A percentile compares a stretch with the other conserved stretches of the same genome.
Conservation (phyloP, 441 rosid species). For the Corymbia calophylla region DNA sequence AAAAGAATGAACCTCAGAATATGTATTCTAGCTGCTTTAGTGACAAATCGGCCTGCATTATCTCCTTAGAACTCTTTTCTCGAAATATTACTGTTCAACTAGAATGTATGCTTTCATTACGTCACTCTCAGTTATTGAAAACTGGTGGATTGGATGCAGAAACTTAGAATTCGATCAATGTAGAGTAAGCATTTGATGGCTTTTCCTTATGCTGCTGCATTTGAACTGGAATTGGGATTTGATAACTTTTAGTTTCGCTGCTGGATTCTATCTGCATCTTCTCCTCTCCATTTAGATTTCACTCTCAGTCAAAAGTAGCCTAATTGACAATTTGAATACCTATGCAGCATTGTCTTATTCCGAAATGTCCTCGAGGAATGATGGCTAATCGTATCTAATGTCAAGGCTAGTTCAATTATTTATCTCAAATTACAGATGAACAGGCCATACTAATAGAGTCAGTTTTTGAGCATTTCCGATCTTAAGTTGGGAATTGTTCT, state of each 20-base stretch:
- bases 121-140: not conserved
- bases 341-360: not conserved
- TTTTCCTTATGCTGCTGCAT: not conserved
- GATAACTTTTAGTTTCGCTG: not conserved
- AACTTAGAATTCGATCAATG: not conserved
- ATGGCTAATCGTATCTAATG: not conserved
- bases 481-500: not conserved
- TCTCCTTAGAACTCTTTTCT: not conserved
- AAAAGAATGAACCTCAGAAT: not conserved
- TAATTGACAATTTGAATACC: not conserved
- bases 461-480: not conserved
- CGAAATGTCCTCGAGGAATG: not conserved
- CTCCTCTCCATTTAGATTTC: not conserved
- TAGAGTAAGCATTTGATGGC: not conserved
- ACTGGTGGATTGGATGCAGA: not conserved
- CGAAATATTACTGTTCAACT: not conserved
- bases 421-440: not conserved
- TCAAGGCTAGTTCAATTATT: not conserved
- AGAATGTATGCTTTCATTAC: not conserved
- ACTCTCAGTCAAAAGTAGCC: not conserved
- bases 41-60: not conserved
- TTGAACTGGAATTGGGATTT: not conserved
- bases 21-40: conserved; percentile 1
- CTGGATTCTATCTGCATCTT: not conserved
- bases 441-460: not conserved